Evolutionary conservation across 169 alveolate species (phyloP).

Genomic region (Plasmodium vivax): DNA sequence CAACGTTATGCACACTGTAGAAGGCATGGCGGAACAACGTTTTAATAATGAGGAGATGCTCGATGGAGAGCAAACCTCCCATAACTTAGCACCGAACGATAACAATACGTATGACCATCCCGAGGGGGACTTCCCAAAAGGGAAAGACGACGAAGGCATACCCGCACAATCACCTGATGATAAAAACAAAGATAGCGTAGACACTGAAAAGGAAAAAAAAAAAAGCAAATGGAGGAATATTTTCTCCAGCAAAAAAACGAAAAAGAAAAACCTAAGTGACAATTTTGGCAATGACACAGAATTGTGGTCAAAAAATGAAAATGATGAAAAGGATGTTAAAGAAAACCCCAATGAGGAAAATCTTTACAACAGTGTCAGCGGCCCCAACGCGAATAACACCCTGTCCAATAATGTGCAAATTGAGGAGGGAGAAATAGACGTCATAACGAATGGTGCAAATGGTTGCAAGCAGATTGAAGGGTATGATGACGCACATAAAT

Average conservation of each 20-base stretch:
- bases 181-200: background rate
- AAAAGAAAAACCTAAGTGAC: slow-evolving; percentile 60
- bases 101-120: background rate
- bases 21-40: background rate
- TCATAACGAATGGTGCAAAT: slow-evolving; percentile 8
- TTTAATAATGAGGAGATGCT: background rate
- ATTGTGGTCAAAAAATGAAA: slow-evolving; percentile 66
- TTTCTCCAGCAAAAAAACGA: slow-evolving; percentile 21
- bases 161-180: background rate
- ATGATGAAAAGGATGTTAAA: background rate
- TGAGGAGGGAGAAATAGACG: slow-evolving; percentile 27
- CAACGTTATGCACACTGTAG: background rate
- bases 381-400: background rate
- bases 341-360: background rate
- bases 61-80: background rate
- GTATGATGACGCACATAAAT: background rate
- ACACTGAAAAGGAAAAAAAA: slow-evolving; percentile 17
- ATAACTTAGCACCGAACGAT: background rate
- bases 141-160: background rate
- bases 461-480: background rate
- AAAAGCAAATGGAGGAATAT: slow-evolving; percentile 40
- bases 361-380: background rate
- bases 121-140: background rate
- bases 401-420: slow-evolving; percentile 6
- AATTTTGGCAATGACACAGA: slow-evolving; percentile 63